phyloP scores from a whole-genome alignment of 148 eudicot species.

The Arctostaphylos glauca region DNA sequence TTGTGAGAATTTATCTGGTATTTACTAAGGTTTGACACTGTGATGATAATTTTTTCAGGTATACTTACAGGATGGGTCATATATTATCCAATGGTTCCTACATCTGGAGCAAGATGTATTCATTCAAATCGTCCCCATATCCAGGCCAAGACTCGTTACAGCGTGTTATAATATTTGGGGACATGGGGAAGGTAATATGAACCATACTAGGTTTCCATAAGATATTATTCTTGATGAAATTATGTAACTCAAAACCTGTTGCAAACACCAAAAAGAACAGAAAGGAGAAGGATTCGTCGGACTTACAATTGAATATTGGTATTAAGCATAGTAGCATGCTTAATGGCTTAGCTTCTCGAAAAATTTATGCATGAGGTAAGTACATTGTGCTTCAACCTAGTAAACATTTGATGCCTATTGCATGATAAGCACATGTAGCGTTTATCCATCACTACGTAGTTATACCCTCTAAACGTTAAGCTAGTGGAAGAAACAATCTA shows the following conservation, averaged over 20 bases:
- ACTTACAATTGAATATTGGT: background rate
- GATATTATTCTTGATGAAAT: background rate
- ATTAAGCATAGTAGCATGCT: background rate
- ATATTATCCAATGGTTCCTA: constrained; percentile 51
- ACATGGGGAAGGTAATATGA: constrained; percentile 82
- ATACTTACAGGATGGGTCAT: constrained; percentile 77
- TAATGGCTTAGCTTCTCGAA: background rate
- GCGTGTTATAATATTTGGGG: constrained; percentile 79
- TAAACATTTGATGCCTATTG: background rate
- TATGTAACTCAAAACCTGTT: background rate
- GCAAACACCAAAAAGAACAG: background rate
- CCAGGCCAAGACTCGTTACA: constrained; percentile 88
- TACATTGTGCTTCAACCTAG: background rate
- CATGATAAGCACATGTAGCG: background rate
- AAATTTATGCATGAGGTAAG: constrained; percentile 5
- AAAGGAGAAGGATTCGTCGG: background rate
- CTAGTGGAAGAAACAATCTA: background rate
- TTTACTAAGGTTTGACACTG: background rate
- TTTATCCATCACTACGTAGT: background rate
- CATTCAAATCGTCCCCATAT: constrained; percentile 74
- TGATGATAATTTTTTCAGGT: constrained; percentile 39
- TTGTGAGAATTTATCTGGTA: no score
- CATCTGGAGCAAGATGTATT: constrained; percentile 69
- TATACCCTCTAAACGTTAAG: background rate
- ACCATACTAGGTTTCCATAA: background rate